Percentiles rank a stretch among this genome's conserved stretches.
phyloP scores from a whole-genome alignment of 2,329 filamentous ascomycete species.

The Xylaria sp. region DNA sequence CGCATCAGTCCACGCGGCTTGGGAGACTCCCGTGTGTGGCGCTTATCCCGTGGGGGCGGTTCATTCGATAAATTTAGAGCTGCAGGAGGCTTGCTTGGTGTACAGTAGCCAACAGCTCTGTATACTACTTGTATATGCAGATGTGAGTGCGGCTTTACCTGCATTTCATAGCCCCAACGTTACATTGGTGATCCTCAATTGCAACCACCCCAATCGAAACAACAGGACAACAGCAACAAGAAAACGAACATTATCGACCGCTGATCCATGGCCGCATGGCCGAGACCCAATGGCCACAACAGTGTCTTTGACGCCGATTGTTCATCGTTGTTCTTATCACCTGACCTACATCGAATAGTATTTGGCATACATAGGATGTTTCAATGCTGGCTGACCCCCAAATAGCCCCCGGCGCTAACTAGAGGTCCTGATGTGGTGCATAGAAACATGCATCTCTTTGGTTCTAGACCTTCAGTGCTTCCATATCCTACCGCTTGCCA shows the following conservation, averaged over 20 bases:
- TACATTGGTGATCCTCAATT: slow-evolving; percentile 29
- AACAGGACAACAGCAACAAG: neutral
- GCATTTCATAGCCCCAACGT: slow-evolving; percentile 29
- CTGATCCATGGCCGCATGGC: slow-evolving; percentile 27
- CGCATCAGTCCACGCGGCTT: slow-evolving; percentile 35
- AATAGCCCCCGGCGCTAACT: slow-evolving; percentile 25
- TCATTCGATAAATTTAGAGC: slow-evolving; percentile 36
- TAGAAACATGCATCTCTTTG: slow-evolving; percentile 18
- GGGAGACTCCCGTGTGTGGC: slow-evolving; percentile 26
- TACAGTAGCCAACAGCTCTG: slow-evolving; percentile 15
- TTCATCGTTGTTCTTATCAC: slow-evolving; percentile 16
- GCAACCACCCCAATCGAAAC: slow-evolving; percentile 23
- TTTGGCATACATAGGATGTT: slow-evolving; percentile 19
- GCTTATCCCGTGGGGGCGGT: slow-evolving; percentile 36
- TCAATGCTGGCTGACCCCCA: slow-evolving; percentile 14
- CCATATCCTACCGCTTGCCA: slow-evolving; percentile 19
- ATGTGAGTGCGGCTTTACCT: slow-evolving; percentile 21
- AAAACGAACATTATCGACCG: slow-evolving; percentile 12
- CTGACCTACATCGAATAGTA: slow-evolving; percentile 14
- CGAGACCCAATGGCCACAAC: slow-evolving; percentile 16
- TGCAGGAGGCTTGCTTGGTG: slow-evolving; percentile 23
- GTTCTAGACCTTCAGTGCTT: slow-evolving; percentile 25
- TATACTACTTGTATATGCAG: slow-evolving; percentile 2
- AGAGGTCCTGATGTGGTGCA: slow-evolving; percentile 23
- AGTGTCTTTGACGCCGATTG: slow-evolving; percentile 8